These are phyloP conservation scores for Penicillium palitans DNA, from an alignment of 2,329 filamentous ascomycete species.

Conservation along the genomic window DNA sequence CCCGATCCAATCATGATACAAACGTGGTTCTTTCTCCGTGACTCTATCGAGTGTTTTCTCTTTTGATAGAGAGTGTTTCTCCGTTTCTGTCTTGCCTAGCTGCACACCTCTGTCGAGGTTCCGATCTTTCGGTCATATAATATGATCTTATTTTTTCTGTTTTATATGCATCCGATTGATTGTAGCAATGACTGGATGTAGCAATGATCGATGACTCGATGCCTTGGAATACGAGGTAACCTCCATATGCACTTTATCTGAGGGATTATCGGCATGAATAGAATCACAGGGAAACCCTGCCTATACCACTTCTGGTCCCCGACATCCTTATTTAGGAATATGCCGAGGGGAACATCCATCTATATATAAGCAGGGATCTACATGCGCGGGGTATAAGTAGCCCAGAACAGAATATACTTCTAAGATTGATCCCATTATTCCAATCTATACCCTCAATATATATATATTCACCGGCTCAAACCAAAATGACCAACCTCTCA, in stretches of 20 bases:
- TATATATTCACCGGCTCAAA: background rate
- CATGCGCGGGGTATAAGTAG: constrained; percentile 4
- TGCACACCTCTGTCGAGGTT: background rate
- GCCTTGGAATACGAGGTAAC: background rate
- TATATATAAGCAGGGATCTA: background rate
- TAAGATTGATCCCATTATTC: background rate
- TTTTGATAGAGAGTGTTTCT: constrained; percentile 4
- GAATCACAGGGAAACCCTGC: background rate
- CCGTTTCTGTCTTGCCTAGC: constrained; percentile 2
- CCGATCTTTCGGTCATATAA: constrained; percentile 3
- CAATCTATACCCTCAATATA: background rate
- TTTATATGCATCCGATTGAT: background rate
- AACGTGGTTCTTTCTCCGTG: constrained; percentile 28
- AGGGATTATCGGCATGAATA: background rate
- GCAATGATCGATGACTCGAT: background rate
- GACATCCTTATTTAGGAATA: background rate
- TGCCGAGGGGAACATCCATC: background rate
- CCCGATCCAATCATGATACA: constrained; percentile 30
- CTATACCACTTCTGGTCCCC: constrained; percentile 5
- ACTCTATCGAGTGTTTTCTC: constrained; percentile 9
- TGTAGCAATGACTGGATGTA: background rate
- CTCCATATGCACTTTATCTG: background rate
- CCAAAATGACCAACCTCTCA: constrained; percentile 29
- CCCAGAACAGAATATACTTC: background rate
- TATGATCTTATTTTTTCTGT: constrained; percentile 7